These are phyloP conservation scores for Sporothrix protearum DNA, from an alignment of 2,329 filamentous ascomycete genomes.

Conservation along the genomic window DNA sequence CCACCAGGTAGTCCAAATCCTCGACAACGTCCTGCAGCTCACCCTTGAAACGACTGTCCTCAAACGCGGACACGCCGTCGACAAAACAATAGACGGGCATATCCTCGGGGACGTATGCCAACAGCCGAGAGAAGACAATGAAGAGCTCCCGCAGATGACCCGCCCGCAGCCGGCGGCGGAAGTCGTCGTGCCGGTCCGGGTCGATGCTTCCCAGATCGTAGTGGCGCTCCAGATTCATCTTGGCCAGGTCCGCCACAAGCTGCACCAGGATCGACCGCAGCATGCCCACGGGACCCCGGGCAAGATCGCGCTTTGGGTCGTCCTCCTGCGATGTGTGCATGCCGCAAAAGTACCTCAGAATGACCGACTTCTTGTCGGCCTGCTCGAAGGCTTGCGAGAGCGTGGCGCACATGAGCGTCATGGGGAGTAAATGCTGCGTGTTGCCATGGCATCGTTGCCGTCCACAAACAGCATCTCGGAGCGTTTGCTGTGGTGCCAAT, in stretches of 20 bases:
- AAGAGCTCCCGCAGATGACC: neutral
- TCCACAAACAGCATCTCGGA: conserved; percentile 20
- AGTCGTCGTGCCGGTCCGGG: neutral
- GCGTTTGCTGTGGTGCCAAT: neutral
- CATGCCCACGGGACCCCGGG: conserved; percentile 20
- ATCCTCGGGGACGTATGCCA: neutral
- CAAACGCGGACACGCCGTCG: conserved; percentile 12
- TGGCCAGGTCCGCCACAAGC: neutral
- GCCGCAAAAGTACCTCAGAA: conserved; percentile 22
- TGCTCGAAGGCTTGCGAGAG: neutral
- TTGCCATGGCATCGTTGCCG: conserved; percentile 11
- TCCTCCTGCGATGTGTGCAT: conserved; percentile 1
- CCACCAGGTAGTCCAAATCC: neutral
- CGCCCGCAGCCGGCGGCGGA: neutral
- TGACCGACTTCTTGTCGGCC: neutral
- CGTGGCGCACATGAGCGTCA: conserved; percentile 21
- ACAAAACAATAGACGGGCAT: conserved; percentile 10
- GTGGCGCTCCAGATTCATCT: neutral
- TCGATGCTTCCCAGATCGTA: neutral
- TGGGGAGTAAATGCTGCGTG: conserved; percentile 5
- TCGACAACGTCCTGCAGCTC: neutral
- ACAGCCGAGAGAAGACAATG: neutral
- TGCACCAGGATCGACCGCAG: conserved; percentile 31
- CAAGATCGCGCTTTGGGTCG: neutral
- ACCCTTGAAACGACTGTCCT: neutral